Base-by-base conservation (phyloP, 2,329 filamentous ascomycete genomes). In the Arthrobotrys sphaeroides region DNA sequence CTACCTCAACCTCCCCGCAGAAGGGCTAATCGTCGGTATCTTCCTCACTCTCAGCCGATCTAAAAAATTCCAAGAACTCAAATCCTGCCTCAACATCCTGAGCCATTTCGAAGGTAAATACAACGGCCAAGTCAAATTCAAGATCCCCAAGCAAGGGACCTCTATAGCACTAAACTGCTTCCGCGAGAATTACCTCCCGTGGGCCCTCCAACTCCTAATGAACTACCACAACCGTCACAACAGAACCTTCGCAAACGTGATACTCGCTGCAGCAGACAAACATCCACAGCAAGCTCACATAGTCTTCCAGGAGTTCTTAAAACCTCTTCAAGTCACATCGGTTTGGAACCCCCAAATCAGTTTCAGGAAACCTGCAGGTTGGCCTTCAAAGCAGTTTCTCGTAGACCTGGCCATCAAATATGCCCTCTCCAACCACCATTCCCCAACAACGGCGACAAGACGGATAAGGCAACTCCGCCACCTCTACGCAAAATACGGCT, bases 51-150 rank as follows among this genome's bases (percentile, higher is more conserved):
- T 75, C 7, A 22, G 18, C 18, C 13, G 33, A 16, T 22, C 57
- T 3, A 40, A 49, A 16, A 33, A 36, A 51, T 26, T 13, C 6
- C 12, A 57, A 0, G 36, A 61, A 13, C 5, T 75, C 5, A 66
- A 57, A 13, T 69, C 64, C 7, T 75, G 72, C 38, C 18, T 69
- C 28, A 49, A 38, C 12, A 75, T 75, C 16, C 20, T 75, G 13
- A 42, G 59, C 18, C 47, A 53, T 10, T 73, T 73, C 22, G 45
- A 51, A 42, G 49, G 60, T 2, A 60, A 45, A 38, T 31, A 16
- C 43, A 66, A 66, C 31, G 68, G 60, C 4, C 38, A 59, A 7
- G 40, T 53, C 4, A 51, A 26, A n/a, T 73, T 66, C 51, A 66
- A 42, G 10, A 51, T 65, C 22, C 62, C 70, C 10, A 61, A 67